phyloP scores from a whole-genome alignment of 1,139 yeast genomes.

The Arxiozyma telluris region DNA sequence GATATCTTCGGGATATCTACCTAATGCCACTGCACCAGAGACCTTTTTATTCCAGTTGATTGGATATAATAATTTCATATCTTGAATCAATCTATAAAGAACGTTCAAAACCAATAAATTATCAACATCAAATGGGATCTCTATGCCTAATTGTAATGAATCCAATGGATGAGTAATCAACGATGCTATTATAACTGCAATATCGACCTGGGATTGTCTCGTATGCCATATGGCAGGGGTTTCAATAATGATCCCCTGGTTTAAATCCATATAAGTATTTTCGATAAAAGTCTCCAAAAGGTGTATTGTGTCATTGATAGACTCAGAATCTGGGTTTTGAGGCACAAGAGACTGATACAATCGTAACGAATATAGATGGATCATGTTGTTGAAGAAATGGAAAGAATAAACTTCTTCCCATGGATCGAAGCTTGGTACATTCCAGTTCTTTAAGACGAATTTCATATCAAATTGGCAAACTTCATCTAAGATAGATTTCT shows the following conservation, averaged over 20 bases:
- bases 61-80: constrained; percentile 69
- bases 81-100: constrained; percentile 46
- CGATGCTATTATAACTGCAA: constrained; percentile 67
- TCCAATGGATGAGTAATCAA: constrained; percentile 53
- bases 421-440: constrained; percentile 60
- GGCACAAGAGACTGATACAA: constrained; percentile 36
- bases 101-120: constrained; percentile 51
- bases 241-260: constrained; percentile 54
- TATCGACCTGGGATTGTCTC: constrained; percentile 63
- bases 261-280: constrained; percentile 37
- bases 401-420: constrained; percentile 82
- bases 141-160: constrained; percentile 5
- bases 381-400: constrained; percentile 72
- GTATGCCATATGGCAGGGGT: constrained; percentile 45
- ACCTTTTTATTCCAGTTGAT: constrained; percentile 46
- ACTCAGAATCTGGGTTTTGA: neutral
- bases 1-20: constrained; percentile 89
- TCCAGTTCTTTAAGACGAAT: constrained; percentile 61
- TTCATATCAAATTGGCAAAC: constrained; percentile 41
- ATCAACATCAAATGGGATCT: constrained; percentile 52
- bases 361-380: constrained; percentile 61
- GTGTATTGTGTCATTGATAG: neutral
- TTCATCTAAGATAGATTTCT: neutral
- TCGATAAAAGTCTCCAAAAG: constrained; percentile 18
- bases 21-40: constrained; percentile 58